phyloP scores from a whole-genome alignment of 2,329 filamentous ascomycete genomes.

The Diaporthe ampelina region DNA sequence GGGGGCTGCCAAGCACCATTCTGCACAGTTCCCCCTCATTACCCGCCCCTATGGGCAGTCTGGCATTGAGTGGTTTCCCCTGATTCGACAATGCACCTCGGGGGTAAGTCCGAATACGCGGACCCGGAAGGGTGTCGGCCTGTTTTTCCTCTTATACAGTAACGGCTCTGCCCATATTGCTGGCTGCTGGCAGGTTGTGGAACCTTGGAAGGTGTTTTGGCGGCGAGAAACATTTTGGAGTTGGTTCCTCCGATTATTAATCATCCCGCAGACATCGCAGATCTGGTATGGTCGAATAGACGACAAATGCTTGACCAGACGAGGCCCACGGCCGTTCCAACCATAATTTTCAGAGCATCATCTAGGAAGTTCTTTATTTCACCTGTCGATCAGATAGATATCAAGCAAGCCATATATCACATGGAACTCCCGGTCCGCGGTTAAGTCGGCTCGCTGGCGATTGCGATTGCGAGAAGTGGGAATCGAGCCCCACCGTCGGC shows the following conservation, averaged over 20 bases:
- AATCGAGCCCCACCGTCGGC: not conserved
- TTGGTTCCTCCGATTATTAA: not conserved
- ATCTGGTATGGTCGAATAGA: too few relatives aligned
- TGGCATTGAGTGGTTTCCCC: conserved; percentile 1
- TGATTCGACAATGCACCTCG: not conserved
- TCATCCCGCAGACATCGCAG: not conserved
- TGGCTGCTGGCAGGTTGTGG: not conserved
- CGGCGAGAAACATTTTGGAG: not conserved
- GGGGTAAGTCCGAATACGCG: conserved; percentile 2
- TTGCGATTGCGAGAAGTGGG: not conserved
- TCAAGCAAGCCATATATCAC: not conserved
- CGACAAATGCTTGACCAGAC: not conserved
- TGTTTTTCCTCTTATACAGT: too few relatives aligned
- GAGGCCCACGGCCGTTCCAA: not conserved
- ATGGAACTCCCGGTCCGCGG: not conserved
- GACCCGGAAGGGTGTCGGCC: too few relatives aligned
- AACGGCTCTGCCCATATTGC: not conserved
- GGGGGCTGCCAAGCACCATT: not conserved
- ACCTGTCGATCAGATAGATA: not conserved
- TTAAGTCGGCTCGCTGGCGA: not conserved
- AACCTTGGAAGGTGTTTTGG: too few relatives aligned
- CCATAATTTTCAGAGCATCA: not conserved
- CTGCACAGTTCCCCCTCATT: not conserved
- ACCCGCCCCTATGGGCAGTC: not conserved
- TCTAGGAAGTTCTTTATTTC: not conserved